Conservation (phyloP, 2,329 filamentous ascomycete species). For the Pyrenophora teres region DNA sequence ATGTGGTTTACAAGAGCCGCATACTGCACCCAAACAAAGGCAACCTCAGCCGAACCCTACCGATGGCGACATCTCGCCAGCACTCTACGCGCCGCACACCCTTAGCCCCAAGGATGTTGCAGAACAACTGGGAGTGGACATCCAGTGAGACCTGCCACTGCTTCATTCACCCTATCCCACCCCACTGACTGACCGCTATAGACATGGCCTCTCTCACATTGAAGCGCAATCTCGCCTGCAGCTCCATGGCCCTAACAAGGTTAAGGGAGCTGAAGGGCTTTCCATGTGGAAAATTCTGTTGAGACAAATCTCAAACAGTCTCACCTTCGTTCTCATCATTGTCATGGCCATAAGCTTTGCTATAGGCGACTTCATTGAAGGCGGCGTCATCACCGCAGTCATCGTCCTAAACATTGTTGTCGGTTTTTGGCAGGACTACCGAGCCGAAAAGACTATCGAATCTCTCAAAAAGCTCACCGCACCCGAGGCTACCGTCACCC, state of each 20-base stretch:
- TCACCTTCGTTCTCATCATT: conserved; percentile 73
- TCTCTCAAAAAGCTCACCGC: conserved; percentile 49
- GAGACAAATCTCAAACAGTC: conserved; percentile 76
- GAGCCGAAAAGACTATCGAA: conserved; percentile 50
- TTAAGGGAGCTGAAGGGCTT: conserved; percentile 72
- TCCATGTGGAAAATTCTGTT: conserved; percentile 77
- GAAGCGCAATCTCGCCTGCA: conserved; percentile 69
- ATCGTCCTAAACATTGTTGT: conserved; percentile 71
- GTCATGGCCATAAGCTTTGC: conserved; percentile 71
- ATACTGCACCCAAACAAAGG: conserved; percentile 30
- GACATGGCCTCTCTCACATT: conserved; percentile 65
- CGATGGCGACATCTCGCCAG: conserved; percentile 25
- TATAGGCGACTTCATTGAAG: conserved; percentile 68
- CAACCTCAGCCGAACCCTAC: conserved; percentile 28
- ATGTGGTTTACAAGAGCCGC: conserved; percentile 45
- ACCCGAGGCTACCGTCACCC: conserved; percentile 46
- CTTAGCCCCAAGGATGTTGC: conserved; percentile 44
- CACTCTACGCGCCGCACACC: conserved; percentile 44
- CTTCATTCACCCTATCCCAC: not conserved
- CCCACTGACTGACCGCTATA: conserved; percentile 34
- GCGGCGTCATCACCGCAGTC: conserved; percentile 65
- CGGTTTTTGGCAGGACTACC: conserved; percentile 60
- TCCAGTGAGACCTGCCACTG: conserved; percentile 31
- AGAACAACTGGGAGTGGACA: conserved; percentile 43
- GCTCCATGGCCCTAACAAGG: conserved; percentile 70